Base-by-base conservation (phyloP, 164 flowering plant species). In the Stephania yunnanensis region DNA sequence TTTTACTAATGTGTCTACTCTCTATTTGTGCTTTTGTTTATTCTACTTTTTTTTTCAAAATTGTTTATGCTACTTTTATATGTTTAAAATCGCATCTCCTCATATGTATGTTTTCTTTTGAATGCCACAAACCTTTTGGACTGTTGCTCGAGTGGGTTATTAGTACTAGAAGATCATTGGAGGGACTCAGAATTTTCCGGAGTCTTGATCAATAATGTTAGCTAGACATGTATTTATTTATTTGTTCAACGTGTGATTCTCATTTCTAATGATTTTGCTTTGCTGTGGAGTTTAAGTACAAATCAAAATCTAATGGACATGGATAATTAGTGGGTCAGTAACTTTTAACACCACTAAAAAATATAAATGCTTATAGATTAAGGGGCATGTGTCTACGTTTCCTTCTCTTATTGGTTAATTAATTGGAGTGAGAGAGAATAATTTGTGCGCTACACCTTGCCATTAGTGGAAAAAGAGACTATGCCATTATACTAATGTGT, bases 381-480 rank as follows among this genome's bases (percentile, higher is more conserved):
- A 11, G 25, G 72, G 55, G 29, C 72, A 10, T 1, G 6, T 6
- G 10, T 7, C 13, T 1, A 46, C 22, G 42, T 71, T 22, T 29
- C 46, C 12, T 72, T 55, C 67, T 73, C 63, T 75, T 61, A 46
- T 30, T 74, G 71, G 80, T 15, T 42, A 10, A 58, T 15, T 58
- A 19, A 58, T 15, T 58, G 5, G 13, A 12, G 64, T 15, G 64
- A 58, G 64, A 68, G 68, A 1, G 10, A 55, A 64, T 46, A 13
- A 17, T 68, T 68, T 76, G 75, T 72, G 78, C 74, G 46, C 80
- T 61, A 73, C 78, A 81, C 76, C 76, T 75, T 78, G 76, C 74
- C 71, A 81, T 72, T 72, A 69, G 20, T n/a, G 5, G 50, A 44
- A 42, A 30, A 36, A 68, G 64, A n/a, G 20, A 58, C 64, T n/a